These are phyloP conservation scores for Monosporascus sp. DNA, from an alignment of 2,329 filamentous ascomycete species.

Conservation along the genomic window DNA sequence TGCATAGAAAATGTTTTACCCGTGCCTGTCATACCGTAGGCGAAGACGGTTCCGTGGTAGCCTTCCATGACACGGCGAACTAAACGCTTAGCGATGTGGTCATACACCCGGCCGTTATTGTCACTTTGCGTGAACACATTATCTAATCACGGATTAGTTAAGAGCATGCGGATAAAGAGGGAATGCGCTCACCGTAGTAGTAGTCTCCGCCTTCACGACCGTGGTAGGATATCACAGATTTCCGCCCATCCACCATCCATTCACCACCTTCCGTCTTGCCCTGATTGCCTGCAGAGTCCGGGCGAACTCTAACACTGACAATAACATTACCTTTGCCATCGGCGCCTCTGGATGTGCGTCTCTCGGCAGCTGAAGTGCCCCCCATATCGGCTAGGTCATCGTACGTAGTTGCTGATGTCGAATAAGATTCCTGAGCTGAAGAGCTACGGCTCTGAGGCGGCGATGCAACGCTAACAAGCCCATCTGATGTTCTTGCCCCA, in stretches of 20 bases:
- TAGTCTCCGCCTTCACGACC: constrained; percentile 92
- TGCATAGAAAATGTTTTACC: constrained; percentile 99
- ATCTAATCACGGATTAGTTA: constrained; percentile 48
- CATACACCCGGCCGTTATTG: constrained; percentile 91
- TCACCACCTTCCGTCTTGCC: constrained; percentile 62
- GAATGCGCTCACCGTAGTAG: constrained; percentile 65
- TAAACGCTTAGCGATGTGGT: constrained; percentile 86
- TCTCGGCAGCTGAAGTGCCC: constrained; percentile 34
- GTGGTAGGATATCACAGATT: constrained; percentile 73
- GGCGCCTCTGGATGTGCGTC: constrained; percentile 43
- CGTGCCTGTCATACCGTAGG: constrained; percentile 98
- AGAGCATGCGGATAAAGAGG: constrained; percentile 4
- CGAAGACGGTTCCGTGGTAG: constrained; percentile 96
- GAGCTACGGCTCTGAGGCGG: constrained; percentile 86
- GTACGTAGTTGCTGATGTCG: constrained; percentile 82
- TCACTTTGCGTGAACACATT: constrained; percentile 95
- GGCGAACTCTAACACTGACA: constrained; percentile 89
- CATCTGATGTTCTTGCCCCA: constrained; percentile 64
- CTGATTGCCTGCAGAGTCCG: constrained; percentile 63
- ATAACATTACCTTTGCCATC: constrained; percentile 92
- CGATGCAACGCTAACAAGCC: constrained; percentile 71
- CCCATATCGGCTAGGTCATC: constrained; percentile 66
- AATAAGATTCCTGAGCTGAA: constrained; percentile 87
- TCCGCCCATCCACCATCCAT: constrained; percentile 86
- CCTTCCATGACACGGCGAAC: constrained; percentile 98